Conservation (phyloP, 352 stramenopile genomes). For the Phytophthora sp. region DNA sequence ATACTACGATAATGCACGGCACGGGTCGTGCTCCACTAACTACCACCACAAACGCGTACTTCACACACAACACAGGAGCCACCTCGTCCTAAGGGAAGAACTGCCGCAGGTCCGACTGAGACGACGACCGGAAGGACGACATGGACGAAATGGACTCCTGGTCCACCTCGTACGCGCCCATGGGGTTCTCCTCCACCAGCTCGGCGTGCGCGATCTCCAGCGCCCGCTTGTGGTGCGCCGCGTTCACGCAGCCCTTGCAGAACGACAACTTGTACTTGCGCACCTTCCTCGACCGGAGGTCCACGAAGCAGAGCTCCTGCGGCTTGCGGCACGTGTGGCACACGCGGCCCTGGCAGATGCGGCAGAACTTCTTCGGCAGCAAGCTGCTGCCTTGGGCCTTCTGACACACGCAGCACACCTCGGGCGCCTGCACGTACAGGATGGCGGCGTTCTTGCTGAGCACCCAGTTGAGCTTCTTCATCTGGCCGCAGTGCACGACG, state of each 20-base stretch:
- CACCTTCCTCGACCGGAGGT: conserved; percentile 20
- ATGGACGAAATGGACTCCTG: conserved; percentile 37
- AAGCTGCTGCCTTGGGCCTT: conserved; percentile 16
- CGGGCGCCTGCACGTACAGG: conserved; percentile 20
- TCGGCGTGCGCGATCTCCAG: conserved; percentile 29
- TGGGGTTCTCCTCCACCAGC: conserved; percentile 28
- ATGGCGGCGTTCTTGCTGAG: conserved; percentile 34
- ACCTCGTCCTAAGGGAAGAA: conserved; percentile 36
- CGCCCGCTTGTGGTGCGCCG: conserved; percentile 13
- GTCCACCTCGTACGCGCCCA: conserved; percentile 36
- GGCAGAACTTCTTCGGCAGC: conserved; percentile 31
- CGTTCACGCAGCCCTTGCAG: conserved; percentile 25
- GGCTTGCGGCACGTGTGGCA: conserved; percentile 32
- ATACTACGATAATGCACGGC: too few relatives aligned
- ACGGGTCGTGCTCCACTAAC: too few relatives aligned
- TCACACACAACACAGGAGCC: too few relatives aligned
- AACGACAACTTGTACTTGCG: conserved; percentile 35
- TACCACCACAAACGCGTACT: too few relatives aligned
- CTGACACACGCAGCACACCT: conserved; percentile 35
- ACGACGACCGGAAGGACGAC: conserved; percentile 33
- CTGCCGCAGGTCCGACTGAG: conserved; percentile 25
- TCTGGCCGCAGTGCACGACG: conserved; percentile 36
- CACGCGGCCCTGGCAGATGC: conserved; percentile 37
- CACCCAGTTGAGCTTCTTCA: conserved; percentile 48
- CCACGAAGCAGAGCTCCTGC: conserved; percentile 35